These are phyloP conservation scores for Xerocomellus chrysenteron DNA, from an alignment of 768 basidiomycete genomes.

Conservation along the genomic window DNA sequence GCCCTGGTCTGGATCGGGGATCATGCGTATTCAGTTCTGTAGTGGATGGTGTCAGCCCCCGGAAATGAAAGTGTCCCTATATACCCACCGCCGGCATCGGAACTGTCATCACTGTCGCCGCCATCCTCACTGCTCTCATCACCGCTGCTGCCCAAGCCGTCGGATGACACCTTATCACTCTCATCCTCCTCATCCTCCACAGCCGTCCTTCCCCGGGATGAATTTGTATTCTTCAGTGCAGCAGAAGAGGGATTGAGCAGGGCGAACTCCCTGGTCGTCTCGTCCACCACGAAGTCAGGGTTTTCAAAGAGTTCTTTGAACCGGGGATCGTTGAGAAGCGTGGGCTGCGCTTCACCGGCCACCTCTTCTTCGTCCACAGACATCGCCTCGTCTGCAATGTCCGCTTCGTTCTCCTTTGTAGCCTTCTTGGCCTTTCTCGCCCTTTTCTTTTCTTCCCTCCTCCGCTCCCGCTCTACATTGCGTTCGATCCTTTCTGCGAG, in stretches of 20 bases:
- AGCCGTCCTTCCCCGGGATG: conserved; percentile 60
- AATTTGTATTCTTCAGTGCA: conserved; percentile 46
- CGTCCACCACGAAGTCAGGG: conserved; percentile 90
- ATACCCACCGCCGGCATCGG: conserved; percentile 54
- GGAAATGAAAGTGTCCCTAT: conserved; percentile 11
- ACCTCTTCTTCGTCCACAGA: conserved; percentile 28
- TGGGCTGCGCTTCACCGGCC: conserved; percentile 32
- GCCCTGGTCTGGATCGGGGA: conserved; percentile 48
- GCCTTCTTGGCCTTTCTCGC: conserved; percentile 42
- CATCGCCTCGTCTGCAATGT: conserved; percentile 33
- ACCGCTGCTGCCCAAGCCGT: conserved; percentile 45
- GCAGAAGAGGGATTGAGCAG: conserved; percentile 86
- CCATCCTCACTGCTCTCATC: conserved; percentile 47
- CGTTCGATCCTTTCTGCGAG: conserved; percentile 79
- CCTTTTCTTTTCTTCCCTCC: conserved; percentile 55
- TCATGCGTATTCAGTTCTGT: conserved; percentile 58
- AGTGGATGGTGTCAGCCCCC: conserved; percentile 8
- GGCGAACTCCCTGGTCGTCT: conserved; percentile 83
- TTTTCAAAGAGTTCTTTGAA: conserved; percentile 91
- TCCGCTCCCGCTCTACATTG: conserved; percentile 53
- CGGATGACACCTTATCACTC: conserved; percentile 66
- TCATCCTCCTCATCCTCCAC: conserved; percentile 90
- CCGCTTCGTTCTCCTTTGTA: conserved; percentile 34
- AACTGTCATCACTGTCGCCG: conserved; percentile 47
- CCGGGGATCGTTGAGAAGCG: conserved; percentile 78